Evolutionary conservation across 2,329 filamentous ascomycete species (phyloP), one percentile per base, ranked within the genome.

Genomic region (Epichloe hybrida): DNA sequence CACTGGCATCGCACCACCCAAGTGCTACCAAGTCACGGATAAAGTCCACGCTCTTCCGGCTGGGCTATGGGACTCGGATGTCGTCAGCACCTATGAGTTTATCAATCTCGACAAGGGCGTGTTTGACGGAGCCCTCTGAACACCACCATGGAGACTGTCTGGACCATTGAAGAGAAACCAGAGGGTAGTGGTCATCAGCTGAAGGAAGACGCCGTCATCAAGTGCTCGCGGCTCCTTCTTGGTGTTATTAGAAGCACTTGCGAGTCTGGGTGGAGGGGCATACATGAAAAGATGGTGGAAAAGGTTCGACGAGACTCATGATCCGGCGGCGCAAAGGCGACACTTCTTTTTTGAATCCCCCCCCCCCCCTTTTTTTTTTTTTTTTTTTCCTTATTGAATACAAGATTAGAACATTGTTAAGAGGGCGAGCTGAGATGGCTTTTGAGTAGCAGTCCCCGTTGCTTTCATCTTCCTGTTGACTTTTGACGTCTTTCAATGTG

Each of bases 51-150:
- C 74, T 38, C 65, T 79, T 23, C 75, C 76, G 3, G 74, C 74
- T 13, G 75, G 75, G 2, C 66, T 80, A 31, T 79, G 74, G 75
- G 74, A 76, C 58, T 72, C 69, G 48, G 71, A 73, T 46, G 72
- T 79, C 6, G 68, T 73, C 49, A 78, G 75, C 64, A 71, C 62
- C 5, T 76, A 76, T 58, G 76, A 79, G 62, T 74, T 79, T 53
- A 71, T 73, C 17, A 63, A 76, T 54, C 63, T 73, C 17, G 64
- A 64, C n/a, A 66, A 62, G 31, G 77, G 77, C 17, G 57, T 76
- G 6, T 79, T 77, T 59, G 72, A 50, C 66, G 64, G 42, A 74
- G 73, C 40, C 75, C 76, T 20, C 57, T 80, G 61, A 69, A 66
- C 43, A 65, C 77, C 36, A 62, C 73, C 2, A 72, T 80, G 68